phyloP scores from a whole-genome alignment of 2,329 filamentous ascomycete genomes.

The Dactylella cylindrospora region DNA sequence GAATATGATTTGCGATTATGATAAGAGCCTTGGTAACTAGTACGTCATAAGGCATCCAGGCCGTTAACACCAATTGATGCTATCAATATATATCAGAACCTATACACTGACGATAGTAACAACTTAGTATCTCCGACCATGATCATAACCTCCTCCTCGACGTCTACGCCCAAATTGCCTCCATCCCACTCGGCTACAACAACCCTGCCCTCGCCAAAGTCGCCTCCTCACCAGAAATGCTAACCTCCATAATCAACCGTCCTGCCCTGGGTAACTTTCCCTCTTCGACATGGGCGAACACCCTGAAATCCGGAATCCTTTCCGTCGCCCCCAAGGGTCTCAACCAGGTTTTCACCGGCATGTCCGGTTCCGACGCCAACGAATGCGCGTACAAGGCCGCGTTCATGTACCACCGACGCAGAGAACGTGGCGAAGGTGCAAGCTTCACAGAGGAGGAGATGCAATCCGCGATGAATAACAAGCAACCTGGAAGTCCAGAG shows the following conservation, averaged over 20 bases:
- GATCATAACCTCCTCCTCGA: constrained; percentile 42
- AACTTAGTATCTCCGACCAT: constrained; percentile 31
- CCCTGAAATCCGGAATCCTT: constrained; percentile 78
- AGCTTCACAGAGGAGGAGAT: constrained; percentile 81
- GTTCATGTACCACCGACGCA: constrained; percentile 86
- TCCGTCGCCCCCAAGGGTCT: constrained; percentile 79
- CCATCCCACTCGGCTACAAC: constrained; percentile 90
- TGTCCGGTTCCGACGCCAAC: constrained; percentile 88
- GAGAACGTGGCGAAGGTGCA: constrained; percentile 72
- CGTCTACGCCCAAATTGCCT: constrained; percentile 87
- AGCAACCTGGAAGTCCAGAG: constrained; percentile 73
- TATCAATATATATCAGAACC: too few species aligned
- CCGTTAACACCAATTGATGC: constrained; percentile 6
- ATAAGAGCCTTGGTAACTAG: constrained; percentile 60
- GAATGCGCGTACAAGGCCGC: constrained; percentile 94
- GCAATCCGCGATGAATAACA: constrained; percentile 74
- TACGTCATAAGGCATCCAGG: constrained; percentile 19
- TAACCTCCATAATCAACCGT: constrained; percentile 78
- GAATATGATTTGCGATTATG: constrained; percentile 60
- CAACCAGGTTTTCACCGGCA: constrained; percentile 86
- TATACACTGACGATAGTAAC: constrained; percentile 2
- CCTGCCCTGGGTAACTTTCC: constrained; percentile 91
- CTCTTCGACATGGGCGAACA: constrained; percentile 75
- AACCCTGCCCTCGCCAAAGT: constrained; percentile 73
- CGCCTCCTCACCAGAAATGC: constrained; percentile 75